Evolutionary conservation across 768 basidiomycete genomes (phyloP).

Genomic region (Mycena metata): DNA sequence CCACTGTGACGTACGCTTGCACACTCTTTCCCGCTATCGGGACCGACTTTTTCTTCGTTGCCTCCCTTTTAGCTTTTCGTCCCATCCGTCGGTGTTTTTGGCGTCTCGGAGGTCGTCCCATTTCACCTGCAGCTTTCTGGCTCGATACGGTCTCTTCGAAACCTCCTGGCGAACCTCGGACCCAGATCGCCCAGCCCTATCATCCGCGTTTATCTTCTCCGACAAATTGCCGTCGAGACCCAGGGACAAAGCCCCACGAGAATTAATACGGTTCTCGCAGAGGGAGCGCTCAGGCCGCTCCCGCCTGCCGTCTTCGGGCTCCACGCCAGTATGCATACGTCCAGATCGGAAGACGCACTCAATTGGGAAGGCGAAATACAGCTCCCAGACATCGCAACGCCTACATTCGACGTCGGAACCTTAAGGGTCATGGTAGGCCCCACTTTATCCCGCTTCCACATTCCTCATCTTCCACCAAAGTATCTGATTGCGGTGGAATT

Average conservation of each 20-base stretch:
- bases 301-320: conserved; percentile 16
- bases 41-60: background rate
- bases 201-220: conserved; percentile 33
- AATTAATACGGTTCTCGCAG: conserved; percentile 23
- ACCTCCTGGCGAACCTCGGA: background rate
- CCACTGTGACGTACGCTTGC: conserved; percentile 25
- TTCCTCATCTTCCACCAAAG: background rate
- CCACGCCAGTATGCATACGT: background rate
- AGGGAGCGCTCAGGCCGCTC: conserved; percentile 15
- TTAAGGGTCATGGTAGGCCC: conserved; percentile 25
- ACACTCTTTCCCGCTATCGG: background rate
- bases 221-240: conserved; percentile 13
- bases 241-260: background rate
- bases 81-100: conserved; percentile 34
- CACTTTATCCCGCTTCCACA: background rate
- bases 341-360: conserved; percentile 2
- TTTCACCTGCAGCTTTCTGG: conserved; percentile 34
- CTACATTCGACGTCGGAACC: conserved; percentile 26
- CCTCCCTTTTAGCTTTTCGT: conserved; percentile 29
- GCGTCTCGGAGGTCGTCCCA: conserved; percentile 18
- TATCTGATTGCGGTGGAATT: conserved; percentile 33
- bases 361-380: conserved; percentile 33
- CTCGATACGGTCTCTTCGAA: conserved; percentile 2
- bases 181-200: background rate
- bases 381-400: conserved; percentile 14